Evolutionary conservation across 208 protist species (phyloP).

Genomic region (Acanthamoeba lugdunensis): DNA sequence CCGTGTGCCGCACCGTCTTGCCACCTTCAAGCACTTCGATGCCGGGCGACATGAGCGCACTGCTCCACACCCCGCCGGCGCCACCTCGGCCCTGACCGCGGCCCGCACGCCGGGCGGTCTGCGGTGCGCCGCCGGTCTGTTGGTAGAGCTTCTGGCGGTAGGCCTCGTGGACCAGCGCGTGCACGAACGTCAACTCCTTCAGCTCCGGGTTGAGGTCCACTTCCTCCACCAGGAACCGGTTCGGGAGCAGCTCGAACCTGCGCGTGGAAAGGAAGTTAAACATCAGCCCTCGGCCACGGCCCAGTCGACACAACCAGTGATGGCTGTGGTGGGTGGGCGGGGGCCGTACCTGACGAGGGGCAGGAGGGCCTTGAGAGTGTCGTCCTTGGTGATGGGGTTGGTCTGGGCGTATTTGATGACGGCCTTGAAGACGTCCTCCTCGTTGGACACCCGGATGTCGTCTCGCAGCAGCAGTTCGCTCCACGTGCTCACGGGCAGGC

Average conservation of each 20-base stretch:
- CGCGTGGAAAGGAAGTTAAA: background rate
- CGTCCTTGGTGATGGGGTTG: background rate
- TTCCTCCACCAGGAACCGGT: slow-evolving; percentile 43
- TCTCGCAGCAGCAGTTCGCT: slow-evolving; percentile 3
- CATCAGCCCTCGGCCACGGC: too few species aligned
- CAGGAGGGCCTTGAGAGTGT: slow-evolving; percentile 1
- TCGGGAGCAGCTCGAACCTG: slow-evolving; percentile 9
- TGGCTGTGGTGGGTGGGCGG: too few species aligned
- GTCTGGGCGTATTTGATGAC: slow-evolving; percentile 4
- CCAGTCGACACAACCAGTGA: too few species aligned
- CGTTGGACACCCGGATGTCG: slow-evolving; percentile 8
- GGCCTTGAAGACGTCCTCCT: slow-evolving; percentile 61
- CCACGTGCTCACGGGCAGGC: slow-evolving; percentile 23
- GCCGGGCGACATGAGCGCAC: background rate
- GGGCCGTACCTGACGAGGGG: background rate
- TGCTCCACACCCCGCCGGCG: background rate
- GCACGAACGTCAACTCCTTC: background rate
- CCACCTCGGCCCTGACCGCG: background rate
- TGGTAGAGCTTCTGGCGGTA: slow-evolving; percentile 55
- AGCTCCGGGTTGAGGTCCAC: slow-evolving; percentile 44
- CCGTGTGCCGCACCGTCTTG: background rate
- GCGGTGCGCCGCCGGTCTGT: background rate
- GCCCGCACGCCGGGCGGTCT: background rate
- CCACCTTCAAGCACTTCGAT: background rate
- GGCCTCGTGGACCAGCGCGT: slow-evolving; percentile 42